A percentile compares a stretch with the other conserved stretches of the same genome.
phyloP scores from a whole-genome alignment of 2,329 filamentous ascomycete genomes.

The Alternaria metachromatica region DNA sequence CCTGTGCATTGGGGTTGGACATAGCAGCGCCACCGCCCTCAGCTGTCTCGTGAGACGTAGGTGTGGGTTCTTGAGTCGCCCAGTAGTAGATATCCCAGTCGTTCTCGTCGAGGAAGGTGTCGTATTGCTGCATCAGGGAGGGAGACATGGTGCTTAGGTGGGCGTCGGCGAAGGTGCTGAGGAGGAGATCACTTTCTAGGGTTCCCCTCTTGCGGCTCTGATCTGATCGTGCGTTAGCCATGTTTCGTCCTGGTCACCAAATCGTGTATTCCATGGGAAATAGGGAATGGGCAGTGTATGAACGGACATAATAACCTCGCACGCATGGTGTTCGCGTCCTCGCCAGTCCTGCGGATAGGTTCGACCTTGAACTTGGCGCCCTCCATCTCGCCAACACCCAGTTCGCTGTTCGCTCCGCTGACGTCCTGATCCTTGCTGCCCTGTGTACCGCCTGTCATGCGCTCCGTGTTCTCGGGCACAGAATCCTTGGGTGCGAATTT shows the following conservation, averaged over 20 bases:
- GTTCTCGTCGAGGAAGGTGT: slow-evolving; percentile 95
- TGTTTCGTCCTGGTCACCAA: neutral
- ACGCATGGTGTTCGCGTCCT: slow-evolving; percentile 84
- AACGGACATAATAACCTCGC: slow-evolving; percentile 77
- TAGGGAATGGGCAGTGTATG: slow-evolving; percentile 14
- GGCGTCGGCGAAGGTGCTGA: slow-evolving; percentile 89
- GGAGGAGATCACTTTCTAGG: slow-evolving; percentile 92
- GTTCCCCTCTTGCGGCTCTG: slow-evolving; percentile 96
- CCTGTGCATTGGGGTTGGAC: slow-evolving; percentile 54
- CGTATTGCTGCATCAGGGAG: slow-evolving; percentile 81
- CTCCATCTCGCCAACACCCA: slow-evolving; percentile 43
- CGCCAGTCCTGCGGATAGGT: slow-evolving; percentile 83
- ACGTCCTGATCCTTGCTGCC: slow-evolving; percentile 50
- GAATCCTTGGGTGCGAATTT: slow-evolving; percentile 66
- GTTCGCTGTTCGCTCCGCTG: slow-evolving; percentile 34
- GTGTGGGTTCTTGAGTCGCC: slow-evolving; percentile 82
- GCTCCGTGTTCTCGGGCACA: slow-evolving; percentile 67
- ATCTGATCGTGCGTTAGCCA: slow-evolving; percentile 62
- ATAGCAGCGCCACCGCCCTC: slow-evolving; percentile 58
- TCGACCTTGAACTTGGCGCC: slow-evolving; percentile 79
- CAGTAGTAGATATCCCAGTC: slow-evolving; percentile 99
- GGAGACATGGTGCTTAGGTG: slow-evolving; percentile 77
- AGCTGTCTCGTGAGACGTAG: slow-evolving; percentile 63
- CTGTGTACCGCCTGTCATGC: slow-evolving; percentile 70
- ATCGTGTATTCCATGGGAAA: neutral